Conservation (phyloP, 1,139 yeast species). For the Suhomyces choctaworum region DNA sequence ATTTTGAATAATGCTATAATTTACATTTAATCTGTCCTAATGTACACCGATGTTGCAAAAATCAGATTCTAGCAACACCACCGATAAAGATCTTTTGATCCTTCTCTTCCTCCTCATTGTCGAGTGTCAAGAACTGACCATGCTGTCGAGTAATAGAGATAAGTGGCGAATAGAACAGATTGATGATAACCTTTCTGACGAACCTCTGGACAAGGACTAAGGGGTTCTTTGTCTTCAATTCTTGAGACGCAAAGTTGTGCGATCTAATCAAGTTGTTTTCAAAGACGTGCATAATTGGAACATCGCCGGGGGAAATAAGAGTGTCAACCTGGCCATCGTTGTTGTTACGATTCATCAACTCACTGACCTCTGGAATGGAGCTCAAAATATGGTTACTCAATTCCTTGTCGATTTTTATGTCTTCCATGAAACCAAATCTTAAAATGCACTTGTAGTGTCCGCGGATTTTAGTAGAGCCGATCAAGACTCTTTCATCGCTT, state of each 20-base stretch:
- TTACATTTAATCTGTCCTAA: too few relatives aligned
- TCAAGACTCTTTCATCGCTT: conserved; percentile 36
- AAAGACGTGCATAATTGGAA: conserved; percentile 37
- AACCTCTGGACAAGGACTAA: conserved; percentile 16
- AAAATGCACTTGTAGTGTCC: conserved; percentile 49
- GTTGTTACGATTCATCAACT: conserved; percentile 14
- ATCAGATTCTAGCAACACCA: conserved; percentile 22
- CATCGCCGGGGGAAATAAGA: conserved; percentile 6
- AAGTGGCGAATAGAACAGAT: conserved; percentile 32
- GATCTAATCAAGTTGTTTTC: conserved; percentile 37
- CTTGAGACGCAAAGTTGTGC: conserved; percentile 20
- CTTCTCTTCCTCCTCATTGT: conserved; percentile 26
- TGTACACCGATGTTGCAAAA: not conserved
- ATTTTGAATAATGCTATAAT: too few relatives aligned
- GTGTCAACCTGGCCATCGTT: not conserved
- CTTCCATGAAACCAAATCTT: conserved; percentile 50
- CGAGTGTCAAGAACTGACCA: conserved; percentile 25
- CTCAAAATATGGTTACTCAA: conserved; percentile 29
- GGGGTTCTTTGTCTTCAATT: conserved; percentile 22
- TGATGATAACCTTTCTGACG: conserved; percentile 25
- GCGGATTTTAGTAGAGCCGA: conserved; percentile 40
- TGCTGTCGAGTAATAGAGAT: conserved; percentile 27
- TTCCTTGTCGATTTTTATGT: conserved; percentile 28
- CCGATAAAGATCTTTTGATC: conserved; percentile 31
- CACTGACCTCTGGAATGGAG: conserved; percentile 23